A percentile compares a stretch with the other conserved stretches of the same genome.
These are phyloP conservation scores for Paracoccidioides lutzii DNA, from an alignment of 2,329 filamentous ascomycete species.

Conservation along the genomic window DNA sequence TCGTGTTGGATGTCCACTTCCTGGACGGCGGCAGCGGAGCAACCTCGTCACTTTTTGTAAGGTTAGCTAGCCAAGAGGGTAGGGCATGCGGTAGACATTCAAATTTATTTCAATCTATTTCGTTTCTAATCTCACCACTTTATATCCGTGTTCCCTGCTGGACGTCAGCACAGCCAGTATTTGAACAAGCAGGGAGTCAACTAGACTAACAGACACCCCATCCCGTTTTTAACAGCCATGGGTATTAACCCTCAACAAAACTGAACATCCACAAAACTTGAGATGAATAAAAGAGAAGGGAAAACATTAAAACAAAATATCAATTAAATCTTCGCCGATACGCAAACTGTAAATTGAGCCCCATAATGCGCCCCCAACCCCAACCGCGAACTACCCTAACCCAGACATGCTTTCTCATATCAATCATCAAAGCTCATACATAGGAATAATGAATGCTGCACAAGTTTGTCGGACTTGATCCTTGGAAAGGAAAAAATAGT, in stretches of 20 bases:
- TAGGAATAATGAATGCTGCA: not conserved
- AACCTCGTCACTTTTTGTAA: too few relatives aligned
- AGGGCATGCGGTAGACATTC: too few relatives aligned
- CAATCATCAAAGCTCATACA: not conserved
- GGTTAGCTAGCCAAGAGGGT: too few relatives aligned
- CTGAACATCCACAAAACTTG: not conserved
- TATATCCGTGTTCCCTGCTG: too few relatives aligned
- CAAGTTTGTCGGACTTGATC: not conserved
- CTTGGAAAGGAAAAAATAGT: slow-evolving; percentile 1
- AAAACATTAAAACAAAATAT: not conserved
- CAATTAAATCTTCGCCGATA: not conserved
- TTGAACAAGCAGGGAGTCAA: too few relatives aligned
- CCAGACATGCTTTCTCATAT: not conserved
- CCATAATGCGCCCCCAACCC: not conserved
- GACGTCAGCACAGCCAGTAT: too few relatives aligned
- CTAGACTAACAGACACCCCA: too few relatives aligned
- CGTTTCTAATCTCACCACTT: too few relatives aligned
- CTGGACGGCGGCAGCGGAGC: too few relatives aligned
- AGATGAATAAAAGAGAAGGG: not conserved
- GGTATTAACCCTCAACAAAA: not conserved
- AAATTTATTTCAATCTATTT: too few relatives aligned
- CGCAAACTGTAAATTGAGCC: not conserved
- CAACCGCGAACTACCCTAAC: not conserved
- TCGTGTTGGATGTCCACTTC: too few relatives aligned
- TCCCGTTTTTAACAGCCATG: too few relatives aligned